Conservation (phyloP, 2,329 filamentous ascomycete species). For the Pyrenophora teres region DNA sequence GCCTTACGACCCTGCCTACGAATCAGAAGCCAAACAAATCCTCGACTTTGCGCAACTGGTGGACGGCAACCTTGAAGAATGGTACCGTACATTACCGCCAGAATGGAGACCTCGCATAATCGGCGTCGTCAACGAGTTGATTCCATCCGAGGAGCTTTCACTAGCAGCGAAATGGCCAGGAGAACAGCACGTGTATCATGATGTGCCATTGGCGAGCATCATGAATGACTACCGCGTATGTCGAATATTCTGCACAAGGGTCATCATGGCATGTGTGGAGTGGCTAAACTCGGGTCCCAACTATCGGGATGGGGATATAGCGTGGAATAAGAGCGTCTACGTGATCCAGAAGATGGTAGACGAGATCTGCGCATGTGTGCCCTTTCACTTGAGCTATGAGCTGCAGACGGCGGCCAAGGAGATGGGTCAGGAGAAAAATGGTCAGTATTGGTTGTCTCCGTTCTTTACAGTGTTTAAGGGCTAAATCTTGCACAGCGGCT, state of each 20-base stretch:
- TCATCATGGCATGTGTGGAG: constrained; percentile 45
- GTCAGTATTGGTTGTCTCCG: constrained; percentile 21
- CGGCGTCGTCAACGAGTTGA: constrained; percentile 31
- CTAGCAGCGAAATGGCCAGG: constrained; percentile 44
- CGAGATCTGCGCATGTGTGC: constrained; percentile 47
- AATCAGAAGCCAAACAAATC: constrained; percentile 39
- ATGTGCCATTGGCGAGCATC: constrained; percentile 47
- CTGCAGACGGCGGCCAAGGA: constrained; percentile 42
- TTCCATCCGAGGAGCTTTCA: constrained; percentile 32
- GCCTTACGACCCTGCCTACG: constrained; percentile 23
- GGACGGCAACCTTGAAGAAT: constrained; percentile 44
- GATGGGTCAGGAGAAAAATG: constrained; percentile 42
- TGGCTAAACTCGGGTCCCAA: constrained; percentile 30
- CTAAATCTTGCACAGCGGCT: constrained; percentile 35
- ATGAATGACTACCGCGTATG: constrained; percentile 50
- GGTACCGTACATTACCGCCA: constrained; percentile 43
- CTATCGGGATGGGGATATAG: constrained; percentile 12
- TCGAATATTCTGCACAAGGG: constrained; percentile 47
- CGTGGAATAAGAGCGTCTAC: constrained; percentile 29
- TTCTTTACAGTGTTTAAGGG: neutral
- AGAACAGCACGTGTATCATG: constrained; percentile 48
- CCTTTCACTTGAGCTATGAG: constrained; percentile 48
- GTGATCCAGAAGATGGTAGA: constrained; percentile 47
- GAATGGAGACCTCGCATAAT: constrained; percentile 45
- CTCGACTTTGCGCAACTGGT: constrained; percentile 45